A percentile compares a stretch with the other conserved stretches of the same genome.
Evolutionary conservation across 495 filamentous ascomycete species (phyloP).

Genomic region (Xylaria longipes): DNA sequence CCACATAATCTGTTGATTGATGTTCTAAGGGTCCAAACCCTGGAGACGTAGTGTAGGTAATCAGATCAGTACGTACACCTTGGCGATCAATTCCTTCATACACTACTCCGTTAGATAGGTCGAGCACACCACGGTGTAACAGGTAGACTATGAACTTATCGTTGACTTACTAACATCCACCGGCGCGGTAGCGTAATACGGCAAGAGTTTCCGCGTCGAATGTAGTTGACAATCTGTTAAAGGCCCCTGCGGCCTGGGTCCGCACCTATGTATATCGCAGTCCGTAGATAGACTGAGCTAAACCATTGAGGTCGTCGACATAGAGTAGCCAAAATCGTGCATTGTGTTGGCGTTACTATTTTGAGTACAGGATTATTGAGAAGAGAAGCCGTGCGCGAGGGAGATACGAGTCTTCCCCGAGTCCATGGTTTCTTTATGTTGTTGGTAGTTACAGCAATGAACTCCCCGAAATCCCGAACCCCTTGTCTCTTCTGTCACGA

Average conservation of each 20-base stretch:
- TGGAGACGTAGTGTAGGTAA: background rate
- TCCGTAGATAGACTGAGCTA: background rate
- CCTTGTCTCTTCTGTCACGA: background rate
- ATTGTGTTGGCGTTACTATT: background rate
- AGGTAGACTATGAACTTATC: too few relatives aligned
- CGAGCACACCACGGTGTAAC: background rate
- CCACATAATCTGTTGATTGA: background rate
- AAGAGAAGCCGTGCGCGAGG: background rate
- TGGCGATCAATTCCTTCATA: background rate
- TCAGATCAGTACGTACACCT: background rate
- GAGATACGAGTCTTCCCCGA: background rate
- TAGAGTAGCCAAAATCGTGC: background rate
- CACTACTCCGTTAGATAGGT: background rate
- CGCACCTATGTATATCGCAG: background rate
- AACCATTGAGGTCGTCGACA: background rate
- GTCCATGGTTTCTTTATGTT: background rate
- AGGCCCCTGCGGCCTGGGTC: background rate
- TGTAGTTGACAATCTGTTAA: background rate
- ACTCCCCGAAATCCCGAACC: background rate
- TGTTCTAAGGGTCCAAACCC: background rate
- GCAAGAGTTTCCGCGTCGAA: background rate
- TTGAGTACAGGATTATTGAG: background rate
- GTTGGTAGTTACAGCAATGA: background rate
- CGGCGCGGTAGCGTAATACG: background rate
- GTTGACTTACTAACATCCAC: background rate